Evolutionary conservation across 148 eudicot genomes (phyloP), one percentile per base, ranked within the genome.

Genomic region (Simmondsia chinensis): DNA sequence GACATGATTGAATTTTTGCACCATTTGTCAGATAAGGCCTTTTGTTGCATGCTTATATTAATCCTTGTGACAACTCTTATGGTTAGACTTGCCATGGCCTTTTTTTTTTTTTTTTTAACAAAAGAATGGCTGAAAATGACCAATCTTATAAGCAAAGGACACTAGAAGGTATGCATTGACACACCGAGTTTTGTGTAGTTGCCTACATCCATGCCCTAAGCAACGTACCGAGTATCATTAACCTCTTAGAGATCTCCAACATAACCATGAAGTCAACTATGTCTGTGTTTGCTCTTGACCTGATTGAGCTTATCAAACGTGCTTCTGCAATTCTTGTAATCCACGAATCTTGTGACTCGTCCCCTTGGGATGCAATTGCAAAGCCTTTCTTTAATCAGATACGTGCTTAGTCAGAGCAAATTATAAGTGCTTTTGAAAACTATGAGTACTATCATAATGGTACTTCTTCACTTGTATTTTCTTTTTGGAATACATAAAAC

Each of bases 201-300:
- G 43, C 43, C 5, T 21, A 21, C 23, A 9, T 50, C 23, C 55
- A 50, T 12, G 29, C 35, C 9, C 23, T 29, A n/a, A 30, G 36
- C 6, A 50, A 50, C 35, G 13, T 50, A 13, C 42, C 30, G 8
- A 43, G 54, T 4, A 23, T 50, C 1, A 8, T 50, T 6, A 35
- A 22, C 42, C 54, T 50, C 4, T 20, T 50, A 1, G 54, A 35
- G 20, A 33, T 50, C 1, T 33, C 41, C 7, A 9, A 13, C 23
- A 22, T 5, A 7, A 11, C 54, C 0, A 8, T 21, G 0, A 21
- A n/a, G 13, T 50, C 20, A 7, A 10, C 42, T 12, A 21, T 50
- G 54, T 50, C 54, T 5, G 42, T 50, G 7, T 50, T 50, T 9
- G 54, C 41, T 9, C 26, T 50, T 6, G 42, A 50, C 43, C 11